phyloP scores from a whole-genome alignment of 805 yeast species.

The Debaryomyces prosopidis region DNA sequence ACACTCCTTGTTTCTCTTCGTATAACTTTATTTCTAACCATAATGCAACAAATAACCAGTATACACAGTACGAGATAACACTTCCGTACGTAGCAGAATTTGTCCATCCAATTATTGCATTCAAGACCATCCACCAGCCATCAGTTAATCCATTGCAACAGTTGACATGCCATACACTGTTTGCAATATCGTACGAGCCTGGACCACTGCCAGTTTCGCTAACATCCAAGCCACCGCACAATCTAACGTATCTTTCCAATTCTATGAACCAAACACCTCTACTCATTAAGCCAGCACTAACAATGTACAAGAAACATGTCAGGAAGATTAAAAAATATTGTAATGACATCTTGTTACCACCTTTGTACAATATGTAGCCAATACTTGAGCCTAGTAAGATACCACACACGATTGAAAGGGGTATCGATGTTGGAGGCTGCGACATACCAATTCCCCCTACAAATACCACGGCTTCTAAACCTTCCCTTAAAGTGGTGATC shows the following conservation, averaged over 20 bases:
- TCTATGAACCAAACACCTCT: conserved; percentile 92
- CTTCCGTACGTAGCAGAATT: conserved; percentile 92
- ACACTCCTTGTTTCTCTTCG: conserved; percentile 59
- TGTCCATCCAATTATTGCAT: conserved; percentile 92
- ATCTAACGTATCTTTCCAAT: conserved; percentile 68
- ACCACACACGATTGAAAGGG: conserved; percentile 58
- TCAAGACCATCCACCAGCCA: conserved; percentile 88
- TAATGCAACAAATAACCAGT: conserved; percentile 61
- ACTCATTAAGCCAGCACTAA: conserved; percentile 84
- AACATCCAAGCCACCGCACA: conserved; percentile 80
- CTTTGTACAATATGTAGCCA: conserved; percentile 68
- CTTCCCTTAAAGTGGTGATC: conserved; percentile 84
- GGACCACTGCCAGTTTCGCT: conserved; percentile 91
- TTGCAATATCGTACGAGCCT: conserved; percentile 80
- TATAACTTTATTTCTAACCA: conserved; percentile 40
- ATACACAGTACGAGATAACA: conserved; percentile 66
- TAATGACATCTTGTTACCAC: conserved; percentile 77
- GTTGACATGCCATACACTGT: conserved; percentile 90
- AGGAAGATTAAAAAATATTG: conserved; percentile 73
- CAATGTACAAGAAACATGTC: conserved; percentile 78
- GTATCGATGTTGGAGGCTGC: conserved; percentile 61
- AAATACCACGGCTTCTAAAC: conserved; percentile 88
- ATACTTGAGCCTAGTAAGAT: conserved; percentile 57
- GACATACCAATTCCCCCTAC: conserved; percentile 81
- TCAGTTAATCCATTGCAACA: conserved; percentile 93